Evolutionary conservation across 176 grass and related monocot genomes (phyloP).

Genomic region (Puya raimondii): DNA sequence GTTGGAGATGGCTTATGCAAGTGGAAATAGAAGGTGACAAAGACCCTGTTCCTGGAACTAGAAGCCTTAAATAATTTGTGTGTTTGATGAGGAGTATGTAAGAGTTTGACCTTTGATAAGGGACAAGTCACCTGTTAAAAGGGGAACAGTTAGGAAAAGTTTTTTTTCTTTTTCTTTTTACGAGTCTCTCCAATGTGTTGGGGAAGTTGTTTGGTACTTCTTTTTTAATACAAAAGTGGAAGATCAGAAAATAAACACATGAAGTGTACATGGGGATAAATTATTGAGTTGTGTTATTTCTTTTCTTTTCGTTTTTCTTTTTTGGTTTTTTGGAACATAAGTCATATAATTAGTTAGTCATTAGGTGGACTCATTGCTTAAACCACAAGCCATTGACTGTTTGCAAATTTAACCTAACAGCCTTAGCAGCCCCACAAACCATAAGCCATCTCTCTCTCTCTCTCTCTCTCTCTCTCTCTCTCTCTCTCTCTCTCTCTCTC

Average conservation of each 20-base stretch:
- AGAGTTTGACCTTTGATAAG: slow-evolving; percentile 1
- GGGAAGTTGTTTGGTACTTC: slow-evolving; percentile 16
- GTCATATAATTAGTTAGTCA: slow-evolving; percentile 58
- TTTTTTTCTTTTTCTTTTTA: background rate
- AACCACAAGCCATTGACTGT: slow-evolving; percentile 48
- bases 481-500: background rate
- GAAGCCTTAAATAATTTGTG: background rate
- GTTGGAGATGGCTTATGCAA: slow-evolving; percentile 34
- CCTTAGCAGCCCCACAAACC: background rate
- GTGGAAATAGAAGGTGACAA: slow-evolving; percentile 15
- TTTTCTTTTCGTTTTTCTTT: background rate
- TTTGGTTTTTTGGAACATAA: slow-evolving; percentile 23
- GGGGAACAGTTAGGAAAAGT: background rate
- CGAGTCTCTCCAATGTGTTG: slow-evolving; percentile 5
- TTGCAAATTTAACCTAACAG: background rate
- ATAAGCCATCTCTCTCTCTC: background rate
- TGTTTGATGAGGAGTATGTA: background rate
- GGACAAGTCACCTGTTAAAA: background rate
- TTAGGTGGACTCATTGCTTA: slow-evolving; percentile 48
- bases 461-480: background rate
- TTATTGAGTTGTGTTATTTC: background rate
- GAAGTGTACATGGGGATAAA: background rate
- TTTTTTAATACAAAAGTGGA: slow-evolving; percentile 11
- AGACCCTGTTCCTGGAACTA: background rate
- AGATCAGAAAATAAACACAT: background rate